These are phyloP conservation scores for Rhodamnia rubescens DNA, from an alignment of 345 rosid genomes.

Conservation along the genomic window DNA sequence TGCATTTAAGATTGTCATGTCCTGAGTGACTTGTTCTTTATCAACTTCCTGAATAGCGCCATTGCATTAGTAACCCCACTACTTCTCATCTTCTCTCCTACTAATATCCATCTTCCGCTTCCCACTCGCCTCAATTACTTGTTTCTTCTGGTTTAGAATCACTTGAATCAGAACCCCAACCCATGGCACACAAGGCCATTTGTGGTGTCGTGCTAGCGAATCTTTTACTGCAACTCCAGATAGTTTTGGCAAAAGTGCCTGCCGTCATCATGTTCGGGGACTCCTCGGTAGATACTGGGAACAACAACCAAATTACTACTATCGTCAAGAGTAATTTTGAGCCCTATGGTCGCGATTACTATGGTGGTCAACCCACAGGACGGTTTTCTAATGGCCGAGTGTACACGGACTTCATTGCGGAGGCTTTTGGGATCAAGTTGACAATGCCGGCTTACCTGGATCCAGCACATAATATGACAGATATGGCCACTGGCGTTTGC, in stretches of 20 bases:
- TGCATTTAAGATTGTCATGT: neutral
- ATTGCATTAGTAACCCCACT: neutral
- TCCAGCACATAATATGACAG: constrained; percentile 40
- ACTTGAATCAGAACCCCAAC: neutral
- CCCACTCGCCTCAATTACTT: neutral
- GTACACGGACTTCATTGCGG: constrained; percentile 59
- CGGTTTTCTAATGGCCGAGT: constrained; percentile 74
- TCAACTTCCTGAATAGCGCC: neutral
- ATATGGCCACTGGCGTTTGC: constrained; percentile 74
- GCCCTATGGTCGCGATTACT: constrained; percentile 77
- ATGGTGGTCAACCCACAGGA: constrained; percentile 49
- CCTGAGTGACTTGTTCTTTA: neutral
- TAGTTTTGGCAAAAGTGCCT: constrained; percentile 27
- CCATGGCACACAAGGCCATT: constrained; percentile 19
- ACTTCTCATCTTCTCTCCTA: neutral
- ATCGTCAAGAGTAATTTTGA: constrained; percentile 53
- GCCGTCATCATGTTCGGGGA: constrained; percentile 73
- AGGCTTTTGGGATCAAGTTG: constrained; percentile 65
- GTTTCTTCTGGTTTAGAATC: neutral
- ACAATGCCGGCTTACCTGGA: constrained; percentile 71
- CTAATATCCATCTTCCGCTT: neutral
- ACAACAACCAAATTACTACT: constrained; percentile 67
- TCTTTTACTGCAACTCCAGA: constrained; percentile 19
- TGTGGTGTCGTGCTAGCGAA: constrained; percentile 9
- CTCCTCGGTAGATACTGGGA: constrained; percentile 73